Conservation (phyloP, 352 stramenopile genomes). For the Phytophthora pisi region DNA sequence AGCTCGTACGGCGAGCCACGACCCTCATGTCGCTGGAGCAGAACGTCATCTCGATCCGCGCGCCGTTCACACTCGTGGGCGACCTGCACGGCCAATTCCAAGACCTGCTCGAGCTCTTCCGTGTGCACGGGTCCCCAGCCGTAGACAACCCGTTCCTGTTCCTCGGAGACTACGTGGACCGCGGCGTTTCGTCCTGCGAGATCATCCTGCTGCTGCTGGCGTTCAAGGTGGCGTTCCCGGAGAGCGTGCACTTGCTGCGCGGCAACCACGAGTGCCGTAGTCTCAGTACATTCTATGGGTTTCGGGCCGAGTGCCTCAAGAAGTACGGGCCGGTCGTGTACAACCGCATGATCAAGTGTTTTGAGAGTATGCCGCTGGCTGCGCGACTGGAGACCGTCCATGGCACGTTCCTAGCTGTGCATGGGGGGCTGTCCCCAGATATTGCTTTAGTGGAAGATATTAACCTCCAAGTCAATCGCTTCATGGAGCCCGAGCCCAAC, state of each 20-base stretch:
- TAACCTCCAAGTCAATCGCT: slow-evolving; percentile 73
- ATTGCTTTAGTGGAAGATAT: slow-evolving; percentile 79
- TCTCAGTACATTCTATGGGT: slow-evolving; percentile 99
- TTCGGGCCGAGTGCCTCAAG: slow-evolving; percentile 97
- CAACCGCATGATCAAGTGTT: slow-evolving; percentile 85
- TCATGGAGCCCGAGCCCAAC: slow-evolving; percentile 80
- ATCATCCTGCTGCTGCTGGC: slow-evolving; percentile 97
- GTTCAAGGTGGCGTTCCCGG: slow-evolving; percentile 98
- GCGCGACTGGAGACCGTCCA: slow-evolving; percentile 65
- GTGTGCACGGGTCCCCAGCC: slow-evolving; percentile 54
- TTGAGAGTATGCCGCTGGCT: slow-evolving; percentile 80
- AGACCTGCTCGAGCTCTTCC: slow-evolving; percentile 93
- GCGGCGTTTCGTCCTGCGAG: slow-evolving; percentile 96
- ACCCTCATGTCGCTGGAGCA: slow-evolving; percentile 65
- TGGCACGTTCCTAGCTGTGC: slow-evolving; percentile 70
- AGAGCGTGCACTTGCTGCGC: slow-evolving; percentile 98
- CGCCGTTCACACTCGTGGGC: slow-evolving; percentile 63
- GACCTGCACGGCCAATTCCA: slow-evolving; percentile 99
- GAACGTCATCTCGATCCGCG: slow-evolving; percentile 58
- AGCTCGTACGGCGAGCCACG: slow-evolving; percentile 63
- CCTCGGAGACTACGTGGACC: slow-evolving; percentile 92
- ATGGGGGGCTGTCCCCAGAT: slow-evolving; percentile 77
- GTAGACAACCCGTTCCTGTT: slow-evolving; percentile 97
- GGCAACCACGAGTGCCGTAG: slow-evolving; percentile 99
- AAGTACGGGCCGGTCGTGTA: slow-evolving; percentile 84